These are phyloP conservation scores for Acer saccharum DNA, from an alignment of 345 rosid genomes.

Conservation along the genomic window DNA sequence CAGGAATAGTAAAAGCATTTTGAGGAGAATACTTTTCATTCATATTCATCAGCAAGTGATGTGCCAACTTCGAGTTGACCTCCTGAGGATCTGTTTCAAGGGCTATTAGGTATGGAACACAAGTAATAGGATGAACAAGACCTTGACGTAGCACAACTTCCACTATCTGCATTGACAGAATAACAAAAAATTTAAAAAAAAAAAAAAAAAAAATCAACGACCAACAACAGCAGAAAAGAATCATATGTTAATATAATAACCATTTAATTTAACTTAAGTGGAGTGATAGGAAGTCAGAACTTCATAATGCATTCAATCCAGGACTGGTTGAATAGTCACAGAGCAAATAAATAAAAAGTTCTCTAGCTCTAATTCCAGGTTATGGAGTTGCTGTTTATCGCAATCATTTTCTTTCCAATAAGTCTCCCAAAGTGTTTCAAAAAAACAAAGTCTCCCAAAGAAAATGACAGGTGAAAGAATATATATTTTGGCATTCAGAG, in stretches of 20 bases:
- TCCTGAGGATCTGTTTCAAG: conserved; percentile 98
- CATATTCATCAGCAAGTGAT: conserved; percentile 98
- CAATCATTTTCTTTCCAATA: not conserved
- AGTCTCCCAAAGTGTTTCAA: not conserved
- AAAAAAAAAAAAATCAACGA: not conserved
- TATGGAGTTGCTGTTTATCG: not conserved
- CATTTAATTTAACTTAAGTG: not conserved
- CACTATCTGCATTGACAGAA: conserved; percentile 69
- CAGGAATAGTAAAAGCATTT: conserved; percentile 15
- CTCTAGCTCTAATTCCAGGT: not conserved
- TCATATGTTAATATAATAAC: not conserved
- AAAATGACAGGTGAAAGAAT: not conserved
- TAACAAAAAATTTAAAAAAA: not conserved
- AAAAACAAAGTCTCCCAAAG: not conserved
- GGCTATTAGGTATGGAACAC: conserved; percentile 98
- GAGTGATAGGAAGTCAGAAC: not conserved
- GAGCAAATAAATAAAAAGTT: not conserved
- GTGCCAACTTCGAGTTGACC: conserved; percentile 91
- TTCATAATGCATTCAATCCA: not conserved
- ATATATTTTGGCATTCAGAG: not conserved
- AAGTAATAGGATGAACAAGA: conserved; percentile 98
- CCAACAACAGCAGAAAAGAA: not conserved
- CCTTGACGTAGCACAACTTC: conserved; percentile 98
- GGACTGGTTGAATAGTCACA: not conserved
- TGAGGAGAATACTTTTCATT: conserved; percentile 81